These are phyloP conservation scores for Hibiscus mutabilis DNA, from an alignment of 345 rosid genomes.

Conservation along the genomic window DNA sequence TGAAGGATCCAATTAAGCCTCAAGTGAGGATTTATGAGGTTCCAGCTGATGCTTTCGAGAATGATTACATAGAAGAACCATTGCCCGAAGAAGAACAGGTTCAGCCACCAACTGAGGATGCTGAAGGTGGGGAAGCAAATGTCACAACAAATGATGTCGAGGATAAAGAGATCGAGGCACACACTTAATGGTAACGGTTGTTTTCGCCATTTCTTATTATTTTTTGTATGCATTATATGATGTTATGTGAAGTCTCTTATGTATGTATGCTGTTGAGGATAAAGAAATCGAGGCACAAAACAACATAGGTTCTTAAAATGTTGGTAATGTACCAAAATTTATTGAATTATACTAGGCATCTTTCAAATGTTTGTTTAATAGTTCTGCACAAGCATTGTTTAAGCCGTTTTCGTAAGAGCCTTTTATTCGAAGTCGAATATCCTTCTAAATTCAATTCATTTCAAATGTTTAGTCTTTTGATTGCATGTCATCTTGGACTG, in stretches of 20 bases:
- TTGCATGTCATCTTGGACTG: too few relatives aligned
- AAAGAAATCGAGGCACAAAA: too few relatives aligned
- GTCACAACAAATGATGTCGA: constrained; percentile 40
- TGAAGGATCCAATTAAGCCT: constrained; percentile 91
- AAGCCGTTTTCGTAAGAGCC: too few relatives aligned
- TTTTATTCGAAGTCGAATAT: too few relatives aligned
- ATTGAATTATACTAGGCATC: too few relatives aligned
- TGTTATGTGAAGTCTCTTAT: too few relatives aligned
- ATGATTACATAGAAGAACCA: constrained; percentile 93
- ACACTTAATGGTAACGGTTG: constrained; percentile 37
- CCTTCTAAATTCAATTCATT: not conserved
- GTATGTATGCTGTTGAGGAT: too few relatives aligned
- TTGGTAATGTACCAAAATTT: too few relatives aligned
- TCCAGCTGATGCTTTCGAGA: constrained; percentile 96
- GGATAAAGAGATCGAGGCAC: constrained; percentile 40
- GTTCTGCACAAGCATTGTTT: too few relatives aligned
- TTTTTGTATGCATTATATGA: too few relatives aligned
- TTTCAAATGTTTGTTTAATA: too few relatives aligned
- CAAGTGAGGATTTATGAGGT: constrained; percentile 93
- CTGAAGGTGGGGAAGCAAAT: constrained; percentile 44
- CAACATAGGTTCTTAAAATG: too few relatives aligned
- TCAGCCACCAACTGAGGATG: constrained; percentile 67
- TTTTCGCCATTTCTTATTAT: not conserved
- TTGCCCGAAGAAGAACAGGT: constrained; percentile 80
- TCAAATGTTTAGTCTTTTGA: not conserved